These are phyloP conservation scores for Lactifluus subvellereus DNA, from an alignment of 768 basidiomycete species.

Conservation along the genomic window DNA sequence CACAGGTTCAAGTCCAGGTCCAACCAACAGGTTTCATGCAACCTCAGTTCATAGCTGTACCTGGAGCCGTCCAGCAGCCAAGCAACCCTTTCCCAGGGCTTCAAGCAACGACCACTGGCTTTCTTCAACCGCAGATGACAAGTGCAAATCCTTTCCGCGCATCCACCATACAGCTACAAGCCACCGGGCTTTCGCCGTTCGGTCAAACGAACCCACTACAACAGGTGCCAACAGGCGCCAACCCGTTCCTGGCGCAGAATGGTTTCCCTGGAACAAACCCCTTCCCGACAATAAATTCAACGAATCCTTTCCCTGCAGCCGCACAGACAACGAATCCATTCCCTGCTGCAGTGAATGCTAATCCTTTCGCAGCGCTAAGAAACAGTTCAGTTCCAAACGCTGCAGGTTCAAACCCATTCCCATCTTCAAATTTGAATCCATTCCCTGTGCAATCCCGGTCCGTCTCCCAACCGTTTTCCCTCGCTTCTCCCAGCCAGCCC, in stretches of 20 bases:
- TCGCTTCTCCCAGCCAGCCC: slow-evolving; percentile 4
- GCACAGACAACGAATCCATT: slow-evolving; percentile 14
- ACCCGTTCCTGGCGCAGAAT: slow-evolving; percentile 19
- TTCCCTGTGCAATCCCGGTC: slow-evolving; percentile 6
- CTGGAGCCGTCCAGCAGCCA: slow-evolving; percentile 11
- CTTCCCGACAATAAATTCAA: background rate
- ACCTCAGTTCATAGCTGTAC: slow-evolving; percentile 23
- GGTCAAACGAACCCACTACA: slow-evolving; percentile 9
- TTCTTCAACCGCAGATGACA: slow-evolving; percentile 44
- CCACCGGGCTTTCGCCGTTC: slow-evolving; percentile 21
- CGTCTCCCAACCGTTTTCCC: slow-evolving; percentile 12
- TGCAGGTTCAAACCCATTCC: background rate
- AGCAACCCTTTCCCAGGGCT: slow-evolving; percentile 40
- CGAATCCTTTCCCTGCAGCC: slow-evolving; percentile 8
- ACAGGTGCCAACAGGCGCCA: slow-evolving; percentile 10
- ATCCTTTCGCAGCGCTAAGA: slow-evolving; percentile 6
- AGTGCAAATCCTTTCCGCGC: slow-evolving; percentile 77
- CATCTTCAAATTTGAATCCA: background rate
- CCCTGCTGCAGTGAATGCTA: slow-evolving; percentile 3
- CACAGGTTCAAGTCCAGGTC: slow-evolving; percentile 31
- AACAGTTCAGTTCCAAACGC: background rate
- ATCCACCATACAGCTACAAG: slow-evolving; percentile 40
- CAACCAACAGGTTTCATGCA: slow-evolving; percentile 48
- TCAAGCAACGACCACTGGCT: slow-evolving; percentile 46
- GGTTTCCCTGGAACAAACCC: slow-evolving; percentile 1